Conservation (phyloP, 805 yeast genomes). For the Suhomyces sp. region DNA sequence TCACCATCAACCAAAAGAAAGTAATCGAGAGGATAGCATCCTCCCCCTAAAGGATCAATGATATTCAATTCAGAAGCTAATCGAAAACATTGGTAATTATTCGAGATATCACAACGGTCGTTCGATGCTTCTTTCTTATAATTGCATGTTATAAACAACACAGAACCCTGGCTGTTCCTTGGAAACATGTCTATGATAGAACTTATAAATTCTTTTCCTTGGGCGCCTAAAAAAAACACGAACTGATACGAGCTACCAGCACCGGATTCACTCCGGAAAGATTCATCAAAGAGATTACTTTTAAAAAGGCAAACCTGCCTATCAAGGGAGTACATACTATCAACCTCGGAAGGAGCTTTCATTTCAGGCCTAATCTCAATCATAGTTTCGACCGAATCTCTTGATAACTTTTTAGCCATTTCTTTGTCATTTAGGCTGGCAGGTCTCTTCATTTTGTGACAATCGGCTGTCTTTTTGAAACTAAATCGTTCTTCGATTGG, state of each 20-base stretch:
- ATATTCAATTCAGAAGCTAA: slow-evolving; percentile 24
- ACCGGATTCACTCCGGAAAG: background rate
- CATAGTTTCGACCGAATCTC: background rate
- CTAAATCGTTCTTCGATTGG: background rate
- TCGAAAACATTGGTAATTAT: slow-evolving; percentile 16
- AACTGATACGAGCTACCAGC: background rate
- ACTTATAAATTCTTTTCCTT: slow-evolving; percentile 29
- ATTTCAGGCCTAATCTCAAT: background rate
- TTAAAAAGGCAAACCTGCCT: background rate
- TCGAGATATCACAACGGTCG: slow-evolving; percentile 4
- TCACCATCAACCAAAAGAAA: slow-evolving; percentile 19
- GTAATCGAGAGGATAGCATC: slow-evolving; percentile 31
- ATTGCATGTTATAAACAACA: slow-evolving; percentile 18
- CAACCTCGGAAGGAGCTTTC: background rate
- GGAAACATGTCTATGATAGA: slow-evolving; percentile 12
- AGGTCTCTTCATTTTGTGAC: background rate
- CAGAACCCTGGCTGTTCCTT: background rate
- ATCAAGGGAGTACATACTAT: background rate
- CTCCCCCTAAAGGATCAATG: slow-evolving; percentile 38
- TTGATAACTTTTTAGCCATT: background rate
- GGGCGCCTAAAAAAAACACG: slow-evolving; percentile 27
- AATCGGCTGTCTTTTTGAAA: background rate
- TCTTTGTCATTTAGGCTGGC: background rate
- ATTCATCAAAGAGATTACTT: background rate
- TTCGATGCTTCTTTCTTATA: slow-evolving; percentile 1